phyloP scores from a whole-genome alignment of 1,139 yeast genomes.

The Saccharomyces hybrid region DNA sequence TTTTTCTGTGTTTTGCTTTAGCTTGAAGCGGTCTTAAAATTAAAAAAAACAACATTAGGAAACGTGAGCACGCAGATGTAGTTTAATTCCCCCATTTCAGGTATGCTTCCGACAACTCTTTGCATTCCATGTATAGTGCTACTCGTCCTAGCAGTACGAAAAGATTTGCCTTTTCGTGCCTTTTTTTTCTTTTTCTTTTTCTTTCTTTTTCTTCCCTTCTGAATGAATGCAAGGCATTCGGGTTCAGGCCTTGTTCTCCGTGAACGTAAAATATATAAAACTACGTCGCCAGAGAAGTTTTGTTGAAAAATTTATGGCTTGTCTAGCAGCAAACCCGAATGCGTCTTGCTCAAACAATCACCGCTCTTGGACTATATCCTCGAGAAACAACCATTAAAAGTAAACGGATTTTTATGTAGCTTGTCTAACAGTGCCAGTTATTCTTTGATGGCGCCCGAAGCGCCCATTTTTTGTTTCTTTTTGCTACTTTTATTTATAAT shows the following conservation, averaged over 20 bases:
- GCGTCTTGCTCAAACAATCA: neutral
- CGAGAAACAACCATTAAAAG: neutral
- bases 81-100: neutral
- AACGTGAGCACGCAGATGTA: neutral
- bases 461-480: neutral
- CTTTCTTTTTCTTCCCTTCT: neutral
- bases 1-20: neutral
- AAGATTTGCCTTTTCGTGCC: neutral
- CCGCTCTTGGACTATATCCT: neutral
- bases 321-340: neutral
- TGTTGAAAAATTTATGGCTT: neutral
- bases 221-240: neutral
- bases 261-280: neutral
- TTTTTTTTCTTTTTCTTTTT: neutral
- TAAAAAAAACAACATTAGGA: neutral
- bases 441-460: neutral
- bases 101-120: neutral
- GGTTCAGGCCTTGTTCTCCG: neutral
- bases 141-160: neutral
- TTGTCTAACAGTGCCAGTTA: neutral
- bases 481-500: neutral
- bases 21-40: neutral
- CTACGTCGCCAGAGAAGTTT: neutral
- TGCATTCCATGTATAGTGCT: neutral
- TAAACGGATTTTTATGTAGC: neutral